A percentile compares a stretch with the other conserved stretches of the same genome.
phyloP scores from a whole-genome alignment of 2,329 filamentous ascomycete species.

The Colletotrichum scovillei region DNA sequence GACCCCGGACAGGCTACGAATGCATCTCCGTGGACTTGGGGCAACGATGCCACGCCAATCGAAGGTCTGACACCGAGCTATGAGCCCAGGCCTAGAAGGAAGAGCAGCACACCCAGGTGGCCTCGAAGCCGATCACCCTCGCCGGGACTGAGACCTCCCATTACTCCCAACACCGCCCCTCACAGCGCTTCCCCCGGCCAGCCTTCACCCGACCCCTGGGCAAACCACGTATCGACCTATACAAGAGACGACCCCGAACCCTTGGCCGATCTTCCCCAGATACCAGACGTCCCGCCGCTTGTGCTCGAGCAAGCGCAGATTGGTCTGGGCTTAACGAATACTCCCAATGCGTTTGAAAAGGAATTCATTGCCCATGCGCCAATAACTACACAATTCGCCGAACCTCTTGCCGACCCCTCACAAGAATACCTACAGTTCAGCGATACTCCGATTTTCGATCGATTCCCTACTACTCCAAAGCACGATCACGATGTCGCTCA shows the following conservation, averaged over 20 bases:
- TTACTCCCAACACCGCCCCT: conserved; percentile 46
- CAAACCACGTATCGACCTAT: conserved; percentile 44
- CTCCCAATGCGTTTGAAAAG: background rate
- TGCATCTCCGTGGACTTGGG: conserved; percentile 32
- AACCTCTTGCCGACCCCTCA: conserved; percentile 12
- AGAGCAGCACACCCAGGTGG: conserved; percentile 53
- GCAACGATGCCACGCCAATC: conserved; percentile 14
- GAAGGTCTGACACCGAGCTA: conserved; percentile 44
- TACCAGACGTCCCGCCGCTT: conserved; percentile 37
- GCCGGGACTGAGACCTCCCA: conserved; percentile 44
- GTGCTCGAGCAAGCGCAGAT: background rate
- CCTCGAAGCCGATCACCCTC: conserved; percentile 51
- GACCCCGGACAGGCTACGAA: conserved; percentile 40
- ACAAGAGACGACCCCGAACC: conserved; percentile 37
- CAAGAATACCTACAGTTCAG: background rate
- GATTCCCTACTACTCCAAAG: background rate
- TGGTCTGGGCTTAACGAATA: background rate
- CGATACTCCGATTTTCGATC: background rate
- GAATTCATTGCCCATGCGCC: background rate
- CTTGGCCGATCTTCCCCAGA: conserved; percentile 31
- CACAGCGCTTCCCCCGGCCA: conserved; percentile 47
- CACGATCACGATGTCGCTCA: background rate
- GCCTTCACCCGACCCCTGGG: conserved; percentile 56
- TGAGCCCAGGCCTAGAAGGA: conserved; percentile 45
- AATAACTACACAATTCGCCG: background rate